Base-by-base conservation (phyloP, 805 yeast species). In the Candida pseudoglaebosa region DNA sequence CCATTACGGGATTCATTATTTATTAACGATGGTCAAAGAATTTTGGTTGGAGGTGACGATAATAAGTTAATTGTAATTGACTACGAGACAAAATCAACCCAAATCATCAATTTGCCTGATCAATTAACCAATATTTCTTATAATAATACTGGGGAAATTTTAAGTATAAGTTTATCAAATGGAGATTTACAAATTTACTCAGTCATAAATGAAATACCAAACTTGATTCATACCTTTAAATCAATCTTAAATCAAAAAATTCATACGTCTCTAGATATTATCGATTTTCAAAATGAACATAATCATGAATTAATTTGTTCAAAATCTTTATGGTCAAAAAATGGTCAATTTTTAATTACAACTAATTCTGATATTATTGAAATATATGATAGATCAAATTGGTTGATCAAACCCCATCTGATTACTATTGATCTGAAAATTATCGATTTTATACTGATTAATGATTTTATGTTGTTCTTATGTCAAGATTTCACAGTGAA, bases 291-390 rank as follows among this genome's bases (percentile, higher is more conserved):
- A 10, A 66, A 56, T 7, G 80, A 74, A 32, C 69, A 70, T 34
- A 55, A 59, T 3, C 73, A 67, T 3, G 72, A 65, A 50, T 59
- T 75, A 31, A 54, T 75, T 1, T 61, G 80, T 18, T 71, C 85
- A 0, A 73, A 72, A 30, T 71, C 79, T 2, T 75, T 73, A 26
- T 88, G 95, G 95, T 76, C 79, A 40, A 76, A 83, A 2, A 68
- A 73, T 38, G 95, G 95, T 13, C 75, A 75, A 38, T 57, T 67
- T n/a, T 65, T 88, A 34, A 52, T 86, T 14, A 89, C 95, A 2
- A 65, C 82, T 5, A 62, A 67, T 26, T 62, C 70, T 15, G 62
- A 67, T 33, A 61, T 69, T 2, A 67, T 82, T 34, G 69, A 68
- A 37, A 65, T 77, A 0, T 78, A 62, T 38, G 57, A 62, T 39